These are phyloP conservation scores for Schizochytrium sp. DNA, from an alignment of 108 stramenopile species.

Conservation along the genomic window DNA sequence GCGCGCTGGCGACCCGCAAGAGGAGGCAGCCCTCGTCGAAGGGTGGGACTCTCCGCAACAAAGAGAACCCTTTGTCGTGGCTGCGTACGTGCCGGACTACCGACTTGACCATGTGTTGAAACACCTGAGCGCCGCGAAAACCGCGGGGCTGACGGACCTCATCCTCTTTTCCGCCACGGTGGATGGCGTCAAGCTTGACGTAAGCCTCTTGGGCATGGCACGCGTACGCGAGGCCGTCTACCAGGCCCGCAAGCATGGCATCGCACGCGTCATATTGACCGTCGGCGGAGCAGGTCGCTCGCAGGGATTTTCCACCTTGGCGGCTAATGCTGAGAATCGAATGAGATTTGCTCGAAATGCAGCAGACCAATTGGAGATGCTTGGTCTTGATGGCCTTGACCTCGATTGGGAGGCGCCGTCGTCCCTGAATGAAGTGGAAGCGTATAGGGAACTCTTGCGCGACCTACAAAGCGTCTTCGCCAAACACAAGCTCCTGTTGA, in stretches of 20 bases:
- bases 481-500: background rate
- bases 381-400: background rate
- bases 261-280: background rate
- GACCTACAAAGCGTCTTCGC: background rate
- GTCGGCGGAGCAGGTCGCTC: constrained; percentile 3
- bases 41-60: too few species aligned
- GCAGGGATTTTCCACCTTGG: background rate
- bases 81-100: background rate
- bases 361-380: background rate
- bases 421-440: background rate
- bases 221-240: background rate
- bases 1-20: background rate
- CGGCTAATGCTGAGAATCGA: background rate
- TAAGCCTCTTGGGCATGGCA: background rate
- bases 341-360: background rate
- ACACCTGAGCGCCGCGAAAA: background rate
- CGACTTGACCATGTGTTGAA: background rate
- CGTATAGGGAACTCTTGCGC: background rate
- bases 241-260: background rate
- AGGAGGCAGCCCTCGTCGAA: background rate
- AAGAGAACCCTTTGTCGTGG: background rate
- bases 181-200: background rate
- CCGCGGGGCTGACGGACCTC: background rate
- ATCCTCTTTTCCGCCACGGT: background rate
- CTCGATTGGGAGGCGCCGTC: background rate